phyloP scores from a whole-genome alignment of 495 filamentous ascomycete species.

The Podospora bellae-mahoneyi region DNA sequence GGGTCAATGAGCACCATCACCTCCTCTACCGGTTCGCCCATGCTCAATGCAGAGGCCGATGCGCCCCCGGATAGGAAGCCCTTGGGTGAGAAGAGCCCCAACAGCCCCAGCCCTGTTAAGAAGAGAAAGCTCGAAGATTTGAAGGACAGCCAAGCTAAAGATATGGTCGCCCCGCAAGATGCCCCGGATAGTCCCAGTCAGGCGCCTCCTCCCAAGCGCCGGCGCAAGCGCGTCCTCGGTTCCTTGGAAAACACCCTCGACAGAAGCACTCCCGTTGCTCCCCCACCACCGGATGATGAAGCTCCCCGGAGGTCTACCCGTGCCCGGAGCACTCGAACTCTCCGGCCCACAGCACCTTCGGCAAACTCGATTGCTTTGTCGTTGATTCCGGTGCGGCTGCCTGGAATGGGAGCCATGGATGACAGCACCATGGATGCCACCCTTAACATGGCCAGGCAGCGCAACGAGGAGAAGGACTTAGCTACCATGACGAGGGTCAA shows the following conservation, averaged over 20 bases:
- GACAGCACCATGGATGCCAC: slow-evolving; percentile 19
- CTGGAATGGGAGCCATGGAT: slow-evolving; percentile 30
- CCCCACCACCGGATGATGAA: slow-evolving; percentile 7
- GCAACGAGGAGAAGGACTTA: slow-evolving; percentile 50
- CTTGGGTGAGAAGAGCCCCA: slow-evolving; percentile 39
- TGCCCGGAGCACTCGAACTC: slow-evolving; percentile 27
- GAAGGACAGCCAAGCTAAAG: slow-evolving; percentile 18
- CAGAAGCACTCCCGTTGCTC: neutral
- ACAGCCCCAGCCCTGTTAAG: slow-evolving; percentile 36
- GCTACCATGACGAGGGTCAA: slow-evolving; percentile 47
- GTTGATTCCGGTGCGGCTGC: slow-evolving; percentile 31
- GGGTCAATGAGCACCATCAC: slow-evolving; percentile 25
- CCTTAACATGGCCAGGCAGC: slow-evolving; percentile 25
- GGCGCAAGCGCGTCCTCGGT: slow-evolving; percentile 28
- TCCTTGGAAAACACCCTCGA: neutral
- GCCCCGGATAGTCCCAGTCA: slow-evolving; percentile 14
- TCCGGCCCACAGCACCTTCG: slow-evolving; percentile 29
- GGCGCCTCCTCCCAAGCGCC: slow-evolving; percentile 28
- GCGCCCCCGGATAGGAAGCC: slow-evolving; percentile 34
- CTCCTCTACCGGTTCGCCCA: slow-evolving; percentile 31
- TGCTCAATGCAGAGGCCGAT: slow-evolving; percentile 27
- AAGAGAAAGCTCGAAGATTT: slow-evolving; percentile 34
- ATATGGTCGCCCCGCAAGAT: slow-evolving; percentile 8
- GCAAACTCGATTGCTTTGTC: slow-evolving; percentile 35
- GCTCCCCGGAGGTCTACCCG: slow-evolving; percentile 32